Evolutionary conservation across 1,139 yeast species (phyloP).

Genomic region (Williopsis jadinii): DNA sequence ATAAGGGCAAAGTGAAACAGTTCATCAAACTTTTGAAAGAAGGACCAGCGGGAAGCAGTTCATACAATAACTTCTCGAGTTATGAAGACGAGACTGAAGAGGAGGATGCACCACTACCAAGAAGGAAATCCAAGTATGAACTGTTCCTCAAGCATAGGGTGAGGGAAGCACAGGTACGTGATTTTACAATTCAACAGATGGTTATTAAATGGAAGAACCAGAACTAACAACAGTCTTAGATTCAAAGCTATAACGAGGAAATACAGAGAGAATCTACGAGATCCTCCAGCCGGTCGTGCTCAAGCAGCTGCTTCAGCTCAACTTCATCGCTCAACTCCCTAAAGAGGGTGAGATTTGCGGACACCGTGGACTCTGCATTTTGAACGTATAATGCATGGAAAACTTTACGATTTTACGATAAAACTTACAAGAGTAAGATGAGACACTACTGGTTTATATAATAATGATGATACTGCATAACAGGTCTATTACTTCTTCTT

Average conservation of each 20-base stretch:
- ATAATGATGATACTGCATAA: too few relatives aligned
- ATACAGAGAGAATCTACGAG: constrained; percentile 7
- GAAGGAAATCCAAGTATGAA: constrained; percentile 11
- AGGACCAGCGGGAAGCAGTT: neutral
- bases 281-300: neutral
- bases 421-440: too few relatives aligned
- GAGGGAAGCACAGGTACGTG: constrained; percentile 13
- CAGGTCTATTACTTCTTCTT: constrained; percentile 41
- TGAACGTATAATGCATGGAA: too few relatives aligned
- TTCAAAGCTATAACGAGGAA: constrained; percentile 8
- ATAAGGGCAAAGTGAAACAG: constrained; percentile 3
- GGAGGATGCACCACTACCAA: constrained; percentile 12
- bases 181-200: too few relatives aligned
- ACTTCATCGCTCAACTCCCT: neutral
- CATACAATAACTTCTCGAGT: neutral
- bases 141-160: constrained; percentile 10
- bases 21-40: constrained; percentile 4
- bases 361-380: too few relatives aligned
- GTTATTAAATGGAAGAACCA: too few relatives aligned
- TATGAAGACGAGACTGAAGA: constrained; percentile 1
- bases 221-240: neutral
- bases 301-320: neutral
- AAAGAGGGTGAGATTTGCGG: neutral
- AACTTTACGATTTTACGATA: too few relatives aligned
- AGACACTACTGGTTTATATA: too few relatives aligned